These are phyloP conservation scores for Ceratocystis destructans DNA, from an alignment of 2,329 filamentous ascomycete genomes.

Conservation along the genomic window DNA sequence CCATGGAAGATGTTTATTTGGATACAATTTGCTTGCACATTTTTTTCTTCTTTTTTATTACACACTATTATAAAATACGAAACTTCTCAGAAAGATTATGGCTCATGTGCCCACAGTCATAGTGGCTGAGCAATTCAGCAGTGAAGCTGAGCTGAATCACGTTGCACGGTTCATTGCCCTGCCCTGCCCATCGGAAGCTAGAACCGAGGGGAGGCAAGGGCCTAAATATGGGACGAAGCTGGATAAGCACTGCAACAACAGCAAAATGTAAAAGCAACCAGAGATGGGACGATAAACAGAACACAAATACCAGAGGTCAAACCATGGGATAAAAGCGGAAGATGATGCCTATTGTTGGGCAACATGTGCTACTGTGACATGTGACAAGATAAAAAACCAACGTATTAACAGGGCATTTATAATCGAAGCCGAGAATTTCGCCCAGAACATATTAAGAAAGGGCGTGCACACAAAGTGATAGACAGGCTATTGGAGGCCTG, in stretches of 20 bases:
- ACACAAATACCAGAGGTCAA: neutral
- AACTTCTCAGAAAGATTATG: neutral
- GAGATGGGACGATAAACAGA: neutral
- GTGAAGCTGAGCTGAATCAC: neutral
- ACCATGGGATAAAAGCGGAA: neutral
- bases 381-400: neutral
- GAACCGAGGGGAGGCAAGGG: neutral
- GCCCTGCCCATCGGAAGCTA: neutral
- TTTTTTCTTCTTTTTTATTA: no score
- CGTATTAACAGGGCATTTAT: neutral
- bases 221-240: neutral
- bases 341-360: neutral
- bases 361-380: neutral
- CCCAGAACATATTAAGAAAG: neutral
- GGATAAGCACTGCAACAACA: neutral
- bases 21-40: neutral
- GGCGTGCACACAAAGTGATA: neutral
- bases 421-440: neutral
- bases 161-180: neutral
- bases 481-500: neutral
- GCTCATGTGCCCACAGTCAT: neutral
- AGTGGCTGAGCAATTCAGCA: neutral
- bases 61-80: neutral
- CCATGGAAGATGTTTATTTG: neutral
- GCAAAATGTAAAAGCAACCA: neutral